A percentile compares a stretch with the other conserved stretches of the same genome.
phyloP scores from a whole-genome alignment of 495 filamentous ascomycete species.

The Astrothelium subdiscretum region DNA sequence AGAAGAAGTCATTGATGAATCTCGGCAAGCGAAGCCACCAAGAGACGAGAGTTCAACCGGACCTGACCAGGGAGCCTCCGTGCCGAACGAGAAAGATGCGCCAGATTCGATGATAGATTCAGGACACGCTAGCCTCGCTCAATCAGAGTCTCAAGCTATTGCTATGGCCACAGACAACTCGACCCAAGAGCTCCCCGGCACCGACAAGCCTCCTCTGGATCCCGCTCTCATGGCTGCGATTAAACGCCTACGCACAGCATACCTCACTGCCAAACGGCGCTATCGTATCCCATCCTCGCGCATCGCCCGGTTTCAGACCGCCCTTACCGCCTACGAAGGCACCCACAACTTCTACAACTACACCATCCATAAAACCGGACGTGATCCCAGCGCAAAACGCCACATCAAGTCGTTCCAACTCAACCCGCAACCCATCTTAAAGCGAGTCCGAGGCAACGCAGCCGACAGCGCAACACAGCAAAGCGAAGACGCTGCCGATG shows the following conservation, averaged over 20 bases:
- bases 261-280: constrained; percentile 60
- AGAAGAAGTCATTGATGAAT: constrained; percentile 13
- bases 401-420: constrained; percentile 81
- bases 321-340: constrained; percentile 60
- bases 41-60: background rate
- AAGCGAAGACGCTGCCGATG: background rate
- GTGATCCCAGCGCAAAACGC: constrained; percentile 71
- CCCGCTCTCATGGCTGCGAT: constrained; percentile 45
- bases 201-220: background rate
- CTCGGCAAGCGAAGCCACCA: background rate
- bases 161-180: background rate
- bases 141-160: no score
- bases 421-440: constrained; percentile 59
- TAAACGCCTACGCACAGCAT: constrained; percentile 65
- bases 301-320: constrained; percentile 56
- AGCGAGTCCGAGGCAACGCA: constrained; percentile 21
- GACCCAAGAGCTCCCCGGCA: background rate
- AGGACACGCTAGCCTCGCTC: no score
- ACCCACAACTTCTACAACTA: constrained; percentile 92
- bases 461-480: constrained; percentile 8
- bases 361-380: constrained; percentile 72
- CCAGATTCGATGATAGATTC: constrained; percentile 1
- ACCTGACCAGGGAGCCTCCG: background rate
- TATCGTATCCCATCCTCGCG: constrained; percentile 70
- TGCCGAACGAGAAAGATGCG: background rate